These are phyloP conservation scores for Boletus rubroflammeus DNA, from an alignment of 768 basidiomycete species.

Conservation along the genomic window DNA sequence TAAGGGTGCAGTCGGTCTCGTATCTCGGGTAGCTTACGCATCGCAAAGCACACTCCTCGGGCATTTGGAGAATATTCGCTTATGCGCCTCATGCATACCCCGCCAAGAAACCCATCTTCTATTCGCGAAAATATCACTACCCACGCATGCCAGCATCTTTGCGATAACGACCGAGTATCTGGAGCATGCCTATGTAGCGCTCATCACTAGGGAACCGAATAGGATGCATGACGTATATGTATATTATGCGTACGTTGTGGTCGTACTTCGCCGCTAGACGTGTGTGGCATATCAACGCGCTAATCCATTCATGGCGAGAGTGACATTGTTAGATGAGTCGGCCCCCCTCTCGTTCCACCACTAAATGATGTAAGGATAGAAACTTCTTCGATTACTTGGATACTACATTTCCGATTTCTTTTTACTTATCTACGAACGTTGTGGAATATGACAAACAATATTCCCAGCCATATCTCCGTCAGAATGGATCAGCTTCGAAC, in stretches of 20 bases:
- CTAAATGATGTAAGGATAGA: background rate
- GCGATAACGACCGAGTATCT: background rate
- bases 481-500: background rate
- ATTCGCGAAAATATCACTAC: background rate
- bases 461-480: background rate
- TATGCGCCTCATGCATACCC: background rate
- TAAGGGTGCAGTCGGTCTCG: background rate
- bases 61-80: too few species aligned
- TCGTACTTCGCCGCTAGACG: background rate
- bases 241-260: background rate
- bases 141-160: background rate
- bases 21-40: constrained; percentile 1
- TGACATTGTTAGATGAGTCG: background rate
- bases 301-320: background rate
- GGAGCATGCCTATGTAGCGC: background rate
- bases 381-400: background rate
- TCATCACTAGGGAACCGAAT: background rate
- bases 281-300: background rate
- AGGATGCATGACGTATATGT: background rate
- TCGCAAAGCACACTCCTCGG: background rate
- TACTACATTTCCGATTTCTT: background rate
- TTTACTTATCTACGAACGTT: background rate
- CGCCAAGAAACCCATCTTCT: background rate
- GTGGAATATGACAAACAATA: background rate
- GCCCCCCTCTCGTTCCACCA: background rate